A percentile compares a stretch with the other conserved stretches of the same genome.
Evolutionary conservation across 768 basidiomycete species (phyloP).

Genomic region (Suillus subalutaceus): DNA sequence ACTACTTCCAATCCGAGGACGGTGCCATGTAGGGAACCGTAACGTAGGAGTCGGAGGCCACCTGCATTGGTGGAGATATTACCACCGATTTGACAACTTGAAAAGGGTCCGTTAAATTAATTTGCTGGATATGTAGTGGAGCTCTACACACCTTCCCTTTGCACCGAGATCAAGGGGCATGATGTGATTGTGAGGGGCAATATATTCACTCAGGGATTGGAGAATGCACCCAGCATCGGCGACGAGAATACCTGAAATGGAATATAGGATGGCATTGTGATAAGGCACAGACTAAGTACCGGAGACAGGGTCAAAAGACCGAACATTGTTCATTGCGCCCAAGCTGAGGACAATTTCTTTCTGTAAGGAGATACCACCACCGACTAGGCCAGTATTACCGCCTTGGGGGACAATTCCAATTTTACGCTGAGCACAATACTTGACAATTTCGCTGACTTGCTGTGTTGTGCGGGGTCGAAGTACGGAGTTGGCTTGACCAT

Average conservation of each 20-base stretch:
- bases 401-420: conserved; percentile 97
- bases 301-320: conserved; percentile 83
- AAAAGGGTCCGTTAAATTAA: conserved; percentile 11
- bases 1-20: conserved; percentile 97
- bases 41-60: conserved; percentile 90
- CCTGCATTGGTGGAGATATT: conserved; percentile 98
- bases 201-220: conserved; percentile 82
- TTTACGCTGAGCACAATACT: conserved; percentile 78
- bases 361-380: conserved; percentile 86
- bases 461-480: conserved; percentile 86
- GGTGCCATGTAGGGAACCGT: conserved; percentile 92
- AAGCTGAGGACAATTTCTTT: conserved; percentile 89
- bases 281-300: conserved; percentile 44
- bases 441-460: conserved; percentile 87
- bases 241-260: conserved; percentile 75
- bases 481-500: conserved; percentile 81
- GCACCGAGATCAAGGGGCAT: conserved; percentile 97
- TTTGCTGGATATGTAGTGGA: neutral
- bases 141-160: conserved; percentile 76
- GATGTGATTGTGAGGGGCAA: conserved; percentile 87
- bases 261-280: conserved; percentile 13
- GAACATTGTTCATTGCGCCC: conserved; percentile 78
- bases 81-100: conserved; percentile 95
- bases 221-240: conserved; percentile 96
- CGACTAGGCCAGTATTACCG: conserved; percentile 97